Evolutionary conservation across 129 eudicot genomes (phyloP), one percentile per base, ranked within the genome.

Genomic region (Ambrosia artemisiifolia): DNA sequence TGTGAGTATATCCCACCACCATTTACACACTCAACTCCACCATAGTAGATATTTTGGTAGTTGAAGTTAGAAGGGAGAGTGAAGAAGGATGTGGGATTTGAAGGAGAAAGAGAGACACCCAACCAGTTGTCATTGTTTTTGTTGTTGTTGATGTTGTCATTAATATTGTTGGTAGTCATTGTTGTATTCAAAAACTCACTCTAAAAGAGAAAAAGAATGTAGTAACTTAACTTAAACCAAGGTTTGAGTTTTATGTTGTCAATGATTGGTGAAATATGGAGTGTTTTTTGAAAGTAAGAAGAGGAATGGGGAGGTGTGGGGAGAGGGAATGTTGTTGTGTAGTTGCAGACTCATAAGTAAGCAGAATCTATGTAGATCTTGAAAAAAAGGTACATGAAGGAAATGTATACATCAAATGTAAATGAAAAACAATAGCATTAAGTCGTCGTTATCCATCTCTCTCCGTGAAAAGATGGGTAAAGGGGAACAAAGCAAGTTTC

Each of bases 101-200:
- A 40, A 40, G 88, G 86, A 33, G 95, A 92, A 50, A 89, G 95
- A 62, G 98, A 83, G 83, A 92, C 87, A 42, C 96, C 98, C 69
- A 92, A 69, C 94, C 91, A 89, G 83, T 85, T 84, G 57, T 67
- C 67, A 57, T 12, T 59, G 62, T 62, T 61, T 11, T 62, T 73
- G 85, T 82, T 82, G 69, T 47, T 30, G 24, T 82, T 82, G 67
- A 42, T 42, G n/a, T n/a, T n/a, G 46, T 24, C 69, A 60, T 65
- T 71, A 40, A 7, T 7, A 10, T 40, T 40, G 44, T 40, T 40
- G 44, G 10, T 40, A 40, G 44, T 6, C 44, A 88, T 91, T 42
- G 62, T 67, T 62, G n/a, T n/a, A 62, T 33, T 46, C 35, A 2
- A 34, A 40, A 53, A n/a, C 3, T 40, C 32, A 24, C 16, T 14